phyloP scores from a whole-genome alignment of 1,284 basidiomycete species.

The Phylloboletellus chloephorus region DNA sequence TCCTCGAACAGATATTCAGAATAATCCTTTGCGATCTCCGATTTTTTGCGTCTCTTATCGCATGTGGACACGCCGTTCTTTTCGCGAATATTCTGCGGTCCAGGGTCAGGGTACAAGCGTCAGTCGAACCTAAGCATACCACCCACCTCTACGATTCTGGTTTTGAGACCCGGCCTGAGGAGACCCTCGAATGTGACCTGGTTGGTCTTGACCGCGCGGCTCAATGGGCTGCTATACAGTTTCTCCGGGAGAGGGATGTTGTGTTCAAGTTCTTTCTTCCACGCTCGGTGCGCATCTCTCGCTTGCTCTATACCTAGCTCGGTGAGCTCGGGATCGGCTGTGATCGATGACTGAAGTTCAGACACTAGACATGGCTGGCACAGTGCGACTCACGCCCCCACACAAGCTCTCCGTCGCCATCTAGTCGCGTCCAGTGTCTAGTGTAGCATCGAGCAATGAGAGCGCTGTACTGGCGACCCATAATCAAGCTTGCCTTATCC shows the following conservation, averaged over 20 bases:
- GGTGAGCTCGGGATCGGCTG: slow-evolving; percentile 76
- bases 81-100: slow-evolving; percentile 56
- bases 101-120: neutral
- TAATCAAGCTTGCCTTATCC: slow-evolving; percentile 47
- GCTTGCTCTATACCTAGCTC: slow-evolving; percentile 64
- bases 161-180: slow-evolving; percentile 27
- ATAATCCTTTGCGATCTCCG: slow-evolving; percentile 53
- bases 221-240: slow-evolving; percentile 70
- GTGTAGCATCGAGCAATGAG: slow-evolving; percentile 1
- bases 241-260: slow-evolving; percentile 58
- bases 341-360: slow-evolving; percentile 6
- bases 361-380: neutral
- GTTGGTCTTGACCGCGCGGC: slow-evolving; percentile 67
- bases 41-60: slow-evolving; percentile 56
- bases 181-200: slow-evolving; percentile 52
- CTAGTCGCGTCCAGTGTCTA: slow-evolving; percentile 64
- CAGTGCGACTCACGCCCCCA: slow-evolving; percentile 67
- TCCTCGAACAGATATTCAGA: slow-evolving; percentile 63
- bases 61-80: slow-evolving; percentile 67
- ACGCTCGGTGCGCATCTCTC: slow-evolving; percentile 45
- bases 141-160: slow-evolving; percentile 49
- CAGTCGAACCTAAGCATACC: neutral
- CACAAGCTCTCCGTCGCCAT: slow-evolving; percentile 64
- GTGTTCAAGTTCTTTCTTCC: slow-evolving; percentile 50
- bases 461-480: neutral